Base-by-base conservation (phyloP, 129 eudicot species). In the Ambrosia artemisiifolia region DNA sequence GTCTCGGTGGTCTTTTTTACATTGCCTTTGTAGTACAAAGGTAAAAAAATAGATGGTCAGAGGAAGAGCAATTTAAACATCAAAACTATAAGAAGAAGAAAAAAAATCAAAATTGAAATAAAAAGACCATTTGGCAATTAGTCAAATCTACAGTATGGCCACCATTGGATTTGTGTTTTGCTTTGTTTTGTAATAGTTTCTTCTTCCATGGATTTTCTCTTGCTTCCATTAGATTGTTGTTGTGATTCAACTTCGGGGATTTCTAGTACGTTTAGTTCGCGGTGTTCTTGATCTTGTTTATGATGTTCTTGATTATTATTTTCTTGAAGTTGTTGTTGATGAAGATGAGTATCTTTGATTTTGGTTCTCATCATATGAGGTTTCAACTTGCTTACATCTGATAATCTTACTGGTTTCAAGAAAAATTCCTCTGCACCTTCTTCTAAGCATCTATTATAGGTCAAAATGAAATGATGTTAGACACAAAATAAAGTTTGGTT, bases 381-480 rank as follows among this genome's bases (percentile, higher is more conserved):
- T 81, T 71, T 89, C 54, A 92, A 87, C 81, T 85, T 92, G 61
- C 75, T 78, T 46, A 92, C 95, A 82, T 92, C 98, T 40, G 98
- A 77, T 72, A 85, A 68, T 70, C 85, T 84, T 70, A 92, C 98
- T 14, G 98, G 98, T 83, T 92, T 92, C 7, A 92, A 85, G 69
- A 92, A 85, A 74, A 92, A 92, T 59, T 92, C 98, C 46, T 92
- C 92, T 3, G 98, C 98, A 17, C 98, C 98, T 85, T 89, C 98
- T 73, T 92, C 96, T 71, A 92, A 81, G 71, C 98, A 92, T 87
- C 98, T 92, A 84, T 11, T 11, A 73, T 63, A 24, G 3, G 8
- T 19, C 48, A 7, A 70, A n/a, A 51, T 43, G 48, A 48, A 30
- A 46, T 44, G n/a, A 48, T 11, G n/a, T 66, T 19, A 67, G 75